These are phyloP conservation scores for Globisporangium lucens DNA, from an alignment of 352 stramenopile genomes.

Conservation along the genomic window DNA sequence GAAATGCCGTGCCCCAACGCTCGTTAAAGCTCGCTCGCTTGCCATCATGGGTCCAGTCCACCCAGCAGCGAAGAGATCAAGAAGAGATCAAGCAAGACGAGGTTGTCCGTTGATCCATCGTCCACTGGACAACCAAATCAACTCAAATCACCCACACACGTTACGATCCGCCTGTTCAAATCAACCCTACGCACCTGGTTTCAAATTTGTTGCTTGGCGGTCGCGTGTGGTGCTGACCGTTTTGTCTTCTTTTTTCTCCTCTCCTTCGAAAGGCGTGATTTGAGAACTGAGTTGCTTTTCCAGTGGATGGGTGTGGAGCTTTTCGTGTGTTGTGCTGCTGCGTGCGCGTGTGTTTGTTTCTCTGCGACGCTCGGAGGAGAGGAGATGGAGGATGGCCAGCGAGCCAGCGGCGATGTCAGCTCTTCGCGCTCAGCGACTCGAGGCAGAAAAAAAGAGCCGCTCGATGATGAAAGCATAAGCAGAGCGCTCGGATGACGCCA, in stretches of 20 bases:
- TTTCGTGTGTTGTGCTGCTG: neutral
- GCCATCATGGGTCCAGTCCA: neutral
- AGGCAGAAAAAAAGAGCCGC: slow-evolving; percentile 1
- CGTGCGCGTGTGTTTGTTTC: neutral
- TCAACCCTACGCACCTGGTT: slow-evolving; percentile 2
- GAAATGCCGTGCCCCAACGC: neutral
- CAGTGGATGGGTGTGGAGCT: neutral
- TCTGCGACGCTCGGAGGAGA: neutral
- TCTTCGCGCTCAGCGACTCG: neutral
- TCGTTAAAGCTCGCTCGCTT: neutral
- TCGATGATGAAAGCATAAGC: neutral
- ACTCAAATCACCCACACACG: neutral
- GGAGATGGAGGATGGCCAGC: neutral
- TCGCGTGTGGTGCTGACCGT: neutral
- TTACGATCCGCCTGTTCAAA: neutral
- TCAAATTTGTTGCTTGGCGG: slow-evolving; percentile 3
- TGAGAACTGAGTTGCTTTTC: neutral
- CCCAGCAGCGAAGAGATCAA: neutral
- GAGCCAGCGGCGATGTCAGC: neutral
- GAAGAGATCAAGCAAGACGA: neutral
- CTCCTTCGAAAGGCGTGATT: neutral
- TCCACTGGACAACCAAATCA: neutral
- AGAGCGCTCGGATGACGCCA: neutral
- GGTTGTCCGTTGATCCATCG: neutral
- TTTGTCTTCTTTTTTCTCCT: neutral